Evolutionary conservation across 495 filamentous ascomycete species (phyloP).

Genomic region (Xylaria palmicola): DNA sequence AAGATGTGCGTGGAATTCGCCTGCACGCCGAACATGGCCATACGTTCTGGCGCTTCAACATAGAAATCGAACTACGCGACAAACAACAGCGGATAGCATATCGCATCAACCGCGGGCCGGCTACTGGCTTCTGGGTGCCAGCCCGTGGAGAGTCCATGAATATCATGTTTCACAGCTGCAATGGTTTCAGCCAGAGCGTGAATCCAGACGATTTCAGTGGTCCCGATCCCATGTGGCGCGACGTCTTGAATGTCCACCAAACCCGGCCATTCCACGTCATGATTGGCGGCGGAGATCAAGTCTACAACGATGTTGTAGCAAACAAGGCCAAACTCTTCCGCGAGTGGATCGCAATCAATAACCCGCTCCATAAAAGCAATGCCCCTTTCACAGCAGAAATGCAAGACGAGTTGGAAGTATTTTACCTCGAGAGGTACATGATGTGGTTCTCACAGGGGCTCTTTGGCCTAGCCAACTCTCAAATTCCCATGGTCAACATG

Average conservation of each 20-base stretch:
- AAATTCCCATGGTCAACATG: constrained; percentile 98
- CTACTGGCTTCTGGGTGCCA: constrained; percentile 93
- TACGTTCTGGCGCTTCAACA: constrained; percentile 95
- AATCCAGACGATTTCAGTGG: constrained; percentile 78
- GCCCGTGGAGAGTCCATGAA: constrained; percentile 87
- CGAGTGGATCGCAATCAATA: constrained; percentile 81
- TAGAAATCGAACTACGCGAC: constrained; percentile 81
- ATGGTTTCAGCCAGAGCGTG: constrained; percentile 84
- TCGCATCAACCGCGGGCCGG: constrained; percentile 88
- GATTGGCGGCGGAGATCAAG: constrained; percentile 95
- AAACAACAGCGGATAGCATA: constrained; percentile 86
- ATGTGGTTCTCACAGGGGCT: constrained; percentile 94
- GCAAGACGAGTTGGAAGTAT: constrained; percentile 79
- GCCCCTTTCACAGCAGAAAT: constrained; percentile 71
- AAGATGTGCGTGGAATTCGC: constrained; percentile 75
- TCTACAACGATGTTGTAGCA: constrained; percentile 88
- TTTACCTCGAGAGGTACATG: constrained; percentile 83
- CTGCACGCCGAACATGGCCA: constrained; percentile 82
- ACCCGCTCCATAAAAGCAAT: constrained; percentile 72
- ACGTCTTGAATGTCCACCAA: constrained; percentile 91
- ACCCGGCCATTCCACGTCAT: constrained; percentile 95
- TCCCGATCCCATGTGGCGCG: constrained; percentile 94
- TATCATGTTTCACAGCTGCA: constrained; percentile 97
- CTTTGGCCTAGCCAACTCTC: constrained; percentile 85
- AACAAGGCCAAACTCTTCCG: constrained; percentile 70